Conservation (phyloP, 2,329 filamentous ascomycete species). For the Neofusicoccum cordaticola region DNA sequence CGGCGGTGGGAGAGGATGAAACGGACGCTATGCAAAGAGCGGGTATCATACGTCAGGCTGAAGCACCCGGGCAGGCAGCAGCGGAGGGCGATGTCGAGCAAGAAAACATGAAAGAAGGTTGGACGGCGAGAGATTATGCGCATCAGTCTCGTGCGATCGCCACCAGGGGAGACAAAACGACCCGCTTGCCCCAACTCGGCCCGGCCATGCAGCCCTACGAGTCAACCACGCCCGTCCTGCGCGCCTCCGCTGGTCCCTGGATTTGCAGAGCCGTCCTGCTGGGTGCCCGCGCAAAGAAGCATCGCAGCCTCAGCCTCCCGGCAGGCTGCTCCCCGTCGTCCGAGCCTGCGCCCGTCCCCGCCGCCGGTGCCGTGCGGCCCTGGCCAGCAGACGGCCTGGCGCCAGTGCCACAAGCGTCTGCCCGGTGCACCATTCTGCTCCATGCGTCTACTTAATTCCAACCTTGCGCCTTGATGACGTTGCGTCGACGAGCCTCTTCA, state of each 20-base stretch:
- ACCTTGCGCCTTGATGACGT: not conserved
- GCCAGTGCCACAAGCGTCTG: not conserved
- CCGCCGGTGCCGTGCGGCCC: not conserved
- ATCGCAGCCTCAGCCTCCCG: not conserved
- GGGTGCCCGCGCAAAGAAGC: not conserved
- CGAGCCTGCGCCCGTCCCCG: not conserved
- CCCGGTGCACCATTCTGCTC: slow-evolving; percentile 4
- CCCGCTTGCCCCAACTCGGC: slow-evolving; percentile 12
- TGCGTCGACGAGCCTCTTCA: not conserved
- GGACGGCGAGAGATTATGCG: slow-evolving; percentile 10
- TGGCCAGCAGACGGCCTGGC: slow-evolving; percentile 7
- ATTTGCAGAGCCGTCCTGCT: not conserved
- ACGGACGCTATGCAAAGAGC: slow-evolving; percentile 12
- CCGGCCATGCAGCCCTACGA: slow-evolving; percentile 10
- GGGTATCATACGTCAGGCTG: slow-evolving; percentile 14
- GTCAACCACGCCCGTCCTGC: not conserved
- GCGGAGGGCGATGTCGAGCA: not conserved
- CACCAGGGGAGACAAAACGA: slow-evolving; percentile 11
- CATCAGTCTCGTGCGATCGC: slow-evolving; percentile 14
- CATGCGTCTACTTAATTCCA: slow-evolving; percentile 10
- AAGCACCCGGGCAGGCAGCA: not conserved
- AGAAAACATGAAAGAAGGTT: slow-evolving; percentile 15
- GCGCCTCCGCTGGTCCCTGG: slow-evolving; percentile 2
- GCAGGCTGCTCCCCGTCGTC: not conserved
- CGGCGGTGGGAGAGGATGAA: not conserved